Base-by-base conservation (phyloP, 192 early-diverging fungal genomes). In the Rhizoclosmatium sp. region DNA sequence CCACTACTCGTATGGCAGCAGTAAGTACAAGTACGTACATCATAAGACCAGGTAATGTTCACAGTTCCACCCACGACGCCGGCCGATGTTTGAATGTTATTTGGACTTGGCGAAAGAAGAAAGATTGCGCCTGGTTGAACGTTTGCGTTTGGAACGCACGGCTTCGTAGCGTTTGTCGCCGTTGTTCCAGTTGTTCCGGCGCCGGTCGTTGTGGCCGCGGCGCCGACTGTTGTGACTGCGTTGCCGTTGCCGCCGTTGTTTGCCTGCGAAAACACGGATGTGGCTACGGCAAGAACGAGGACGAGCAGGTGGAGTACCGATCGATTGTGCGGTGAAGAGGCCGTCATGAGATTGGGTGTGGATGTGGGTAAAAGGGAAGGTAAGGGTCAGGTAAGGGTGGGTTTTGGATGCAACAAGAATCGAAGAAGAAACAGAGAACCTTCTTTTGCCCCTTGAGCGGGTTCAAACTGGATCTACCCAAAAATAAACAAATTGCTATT, bases 251-350 rank as follows among this genome's bases (percentile, higher is more conserved):
- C 60, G 9, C 10, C 21, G 9, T 21, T 21, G 14, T 7, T 23
- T 19, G 60, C 60, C 0, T 23, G 23, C 9, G 10, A 9, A n/a
- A 56, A n/a, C 19, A 56, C 54, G 0, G 19, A 56, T 1, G 54
- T 0, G 0, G 54, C 54, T n/a, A 1, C 19, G 60, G 21, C 4
- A 62, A 9, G 23, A 0, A 40, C 14, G 10, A 62, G 60, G 23
- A 62, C 0, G 31, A 31, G 31, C 31, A 31, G 0, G 31, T 31
- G 31, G 31, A 31, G 31, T 31, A 31, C 31, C 90, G 93, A 97
- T 84, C 98, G 97, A 96, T 91, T 98, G 79, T 99, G 98, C 87
- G 81, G 79, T 2, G 96, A 95, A 62, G 97, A 96, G 62, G 95
- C 97, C 65, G 94, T 95, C 82, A 89, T 94, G 0, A 91, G 92